Evolutionary conservation across 306 rosid species (phyloP), one percentile per base, ranked within the genome.

Genomic region (Casuarina equisetifolia): DNA sequence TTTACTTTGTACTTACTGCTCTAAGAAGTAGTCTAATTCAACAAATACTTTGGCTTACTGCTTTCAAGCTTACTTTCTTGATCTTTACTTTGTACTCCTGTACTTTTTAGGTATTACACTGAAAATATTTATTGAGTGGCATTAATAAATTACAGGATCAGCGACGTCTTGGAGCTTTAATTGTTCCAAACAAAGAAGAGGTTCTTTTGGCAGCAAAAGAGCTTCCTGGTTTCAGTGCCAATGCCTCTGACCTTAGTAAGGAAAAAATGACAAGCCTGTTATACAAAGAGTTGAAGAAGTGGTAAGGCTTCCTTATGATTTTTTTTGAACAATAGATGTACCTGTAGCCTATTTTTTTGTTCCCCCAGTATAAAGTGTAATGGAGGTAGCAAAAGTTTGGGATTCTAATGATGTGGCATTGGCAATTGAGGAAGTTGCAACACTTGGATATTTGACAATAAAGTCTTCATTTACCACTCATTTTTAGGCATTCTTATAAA

Each of bases 111-210:
- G 51, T 16, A 39, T 62, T 44, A 25, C 42, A 39, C 61, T 10
- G 9, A 55, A 70, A 78, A 70, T 78, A 71, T 36, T 59, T 51
- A 49, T 57, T 66, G 32, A 53, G 39, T 78, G 75, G 64, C 76
- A 36, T 74, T 76, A 43, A 38, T 51, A 72, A 42, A 63, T 16
- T 80, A 69, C 69, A 94, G 98, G 97, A 94, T 83, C 89, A 89
- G 80, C 92, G 98, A 58, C 97, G 98, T 46, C 87, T 92, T 11
- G 98, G 97, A 80, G 98, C 98, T 58, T 62, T 95, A 44, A 72
- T 95, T 74, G 97, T 95, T 89, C 97, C 98, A 61, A 87, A 92
- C 90, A 88, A 89, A 85, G 97, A 92, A 63, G 97, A 85, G 86
- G 84, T 84, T 81, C 73, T 92, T 55, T 81, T 74, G 81, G 81